Percentiles rank a stretch among this genome's conserved stretches.
Evolutionary conservation across 805 yeast genomes (phyloP).

Genomic region (Candida fluviatilis): DNA sequence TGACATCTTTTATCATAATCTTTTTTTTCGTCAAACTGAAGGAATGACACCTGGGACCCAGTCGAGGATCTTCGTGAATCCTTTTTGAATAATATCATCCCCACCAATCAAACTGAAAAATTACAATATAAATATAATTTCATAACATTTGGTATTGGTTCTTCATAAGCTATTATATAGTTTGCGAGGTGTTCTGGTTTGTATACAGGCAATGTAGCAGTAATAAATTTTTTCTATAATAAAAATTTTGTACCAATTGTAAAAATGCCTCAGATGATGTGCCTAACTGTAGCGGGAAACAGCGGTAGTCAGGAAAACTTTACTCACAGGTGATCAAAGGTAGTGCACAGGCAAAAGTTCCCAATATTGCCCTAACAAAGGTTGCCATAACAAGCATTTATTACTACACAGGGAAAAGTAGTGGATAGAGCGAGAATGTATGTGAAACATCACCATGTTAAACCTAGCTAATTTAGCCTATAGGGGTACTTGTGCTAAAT

Average conservation of each 20-base stretch:
- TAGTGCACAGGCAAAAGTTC: too few relatives aligned
- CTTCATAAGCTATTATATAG: not conserved
- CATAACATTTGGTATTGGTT: not conserved
- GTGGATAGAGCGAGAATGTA: too few relatives aligned
- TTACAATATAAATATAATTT: not conserved
- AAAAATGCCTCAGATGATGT: not conserved
- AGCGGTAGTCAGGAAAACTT: too few relatives aligned
- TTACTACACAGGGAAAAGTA: too few relatives aligned
- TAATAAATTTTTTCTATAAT: not conserved
- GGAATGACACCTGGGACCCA: constrained; percentile 12
- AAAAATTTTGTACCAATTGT: not conserved
- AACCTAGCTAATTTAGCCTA: too few relatives aligned
- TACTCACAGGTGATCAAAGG: too few relatives aligned
- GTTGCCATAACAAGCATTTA: too few relatives aligned
- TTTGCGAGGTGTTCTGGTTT: not conserved
- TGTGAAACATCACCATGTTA: too few relatives aligned
- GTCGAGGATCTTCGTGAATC: constrained; percentile 22
- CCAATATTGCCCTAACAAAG: too few relatives aligned
- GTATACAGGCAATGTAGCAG: not conserved
- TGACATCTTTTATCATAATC: constrained; percentile 41
- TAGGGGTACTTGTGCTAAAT: too few relatives aligned
- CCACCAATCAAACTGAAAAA: not conserved
- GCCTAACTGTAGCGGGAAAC: too few relatives aligned
- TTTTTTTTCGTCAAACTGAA: constrained; percentile 42
- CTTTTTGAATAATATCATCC: constrained; percentile 16